Conservation (phyloP, 2,329 filamentous ascomycete genomes). For the Rhynchosporium graminicola region DNA sequence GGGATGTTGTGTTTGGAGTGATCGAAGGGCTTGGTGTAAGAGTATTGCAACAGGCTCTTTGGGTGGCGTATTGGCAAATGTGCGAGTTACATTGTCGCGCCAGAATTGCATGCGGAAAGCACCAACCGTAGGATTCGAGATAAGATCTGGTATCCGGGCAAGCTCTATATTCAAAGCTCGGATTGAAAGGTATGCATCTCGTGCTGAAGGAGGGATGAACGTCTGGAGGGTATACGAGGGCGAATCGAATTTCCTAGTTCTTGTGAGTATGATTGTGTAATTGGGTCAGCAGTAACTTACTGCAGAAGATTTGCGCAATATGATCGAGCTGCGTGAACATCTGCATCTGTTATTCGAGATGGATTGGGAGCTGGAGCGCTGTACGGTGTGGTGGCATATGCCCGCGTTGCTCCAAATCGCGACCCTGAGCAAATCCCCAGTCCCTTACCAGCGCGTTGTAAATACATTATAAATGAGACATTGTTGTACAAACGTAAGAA, state of each 20-base stretch:
- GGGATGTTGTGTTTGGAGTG: conserved; percentile 52
- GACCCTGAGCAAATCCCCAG: conserved; percentile 27
- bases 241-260: conserved; percentile 78
- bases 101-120: conserved; percentile 93
- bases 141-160: conserved; percentile 84
- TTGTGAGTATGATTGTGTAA: conserved; percentile 22
- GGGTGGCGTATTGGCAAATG: conserved; percentile 75
- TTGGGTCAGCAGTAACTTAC: conserved; percentile 29
- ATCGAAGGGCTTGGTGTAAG: conserved; percentile 69
- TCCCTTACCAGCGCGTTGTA: conserved; percentile 30
- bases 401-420: conserved; percentile 25
- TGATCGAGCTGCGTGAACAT: conserved; percentile 39
- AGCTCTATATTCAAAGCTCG: conserved; percentile 92
- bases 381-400: conserved; percentile 40
- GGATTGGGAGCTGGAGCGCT: conserved; percentile 38
- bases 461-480: conserved; percentile 33
- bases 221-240: conserved; percentile 84
- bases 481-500: conserved; percentile 25
- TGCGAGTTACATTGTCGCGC: conserved; percentile 79
- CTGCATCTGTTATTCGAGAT: conserved; percentile 39
- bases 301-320: conserved; percentile 42
- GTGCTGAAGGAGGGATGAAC: conserved; percentile 74
- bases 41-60: conserved; percentile 90
- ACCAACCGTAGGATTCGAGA: conserved; percentile 84
- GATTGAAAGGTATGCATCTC: conserved; percentile 85